Conservation (phyloP, 176 grass and related monocot genomes). For the Musa schizocarpa region DNA sequence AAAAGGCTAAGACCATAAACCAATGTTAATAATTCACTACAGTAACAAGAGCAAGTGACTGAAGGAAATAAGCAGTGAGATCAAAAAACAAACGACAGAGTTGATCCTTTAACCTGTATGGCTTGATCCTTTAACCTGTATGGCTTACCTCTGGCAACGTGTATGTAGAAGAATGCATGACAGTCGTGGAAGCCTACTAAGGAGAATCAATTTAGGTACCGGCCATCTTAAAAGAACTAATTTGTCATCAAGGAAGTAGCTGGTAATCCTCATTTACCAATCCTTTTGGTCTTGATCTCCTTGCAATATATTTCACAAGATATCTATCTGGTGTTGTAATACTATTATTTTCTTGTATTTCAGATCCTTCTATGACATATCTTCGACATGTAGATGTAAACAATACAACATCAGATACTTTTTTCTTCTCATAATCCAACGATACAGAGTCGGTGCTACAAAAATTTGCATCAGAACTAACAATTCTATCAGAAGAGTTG, state of each 20-base stretch:
- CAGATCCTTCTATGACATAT: constrained; percentile 19
- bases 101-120: no score
- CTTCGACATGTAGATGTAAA: background rate
- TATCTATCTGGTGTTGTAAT: constrained; percentile 25
- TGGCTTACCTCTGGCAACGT: no score
- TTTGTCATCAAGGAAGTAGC: constrained; percentile 7
- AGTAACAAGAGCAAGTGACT: no score
- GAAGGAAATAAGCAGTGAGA: no score
- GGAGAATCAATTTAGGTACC: background rate
- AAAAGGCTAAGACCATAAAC: no score
- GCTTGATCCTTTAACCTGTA: no score
- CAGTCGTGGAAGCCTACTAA: no score
- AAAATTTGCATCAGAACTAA: constrained; percentile 22
- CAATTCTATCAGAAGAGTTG: constrained; percentile 2
- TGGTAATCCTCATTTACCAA: constrained; percentile 9
- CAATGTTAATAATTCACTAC: no score
- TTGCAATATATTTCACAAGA: constrained; percentile 44
- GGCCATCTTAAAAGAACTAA: constrained; percentile 11
- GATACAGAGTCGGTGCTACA: constrained; percentile 24
- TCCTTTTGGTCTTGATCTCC: constrained; percentile 21
- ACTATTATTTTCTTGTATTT: constrained; percentile 2
- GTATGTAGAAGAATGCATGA: no score
- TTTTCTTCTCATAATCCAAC: background rate
- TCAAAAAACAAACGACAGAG: no score
- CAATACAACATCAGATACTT: background rate